These are phyloP conservation scores for Alternaria metachromatica DNA, from an alignment of 2,329 filamentous ascomycete genomes.

Conservation along the genomic window DNA sequence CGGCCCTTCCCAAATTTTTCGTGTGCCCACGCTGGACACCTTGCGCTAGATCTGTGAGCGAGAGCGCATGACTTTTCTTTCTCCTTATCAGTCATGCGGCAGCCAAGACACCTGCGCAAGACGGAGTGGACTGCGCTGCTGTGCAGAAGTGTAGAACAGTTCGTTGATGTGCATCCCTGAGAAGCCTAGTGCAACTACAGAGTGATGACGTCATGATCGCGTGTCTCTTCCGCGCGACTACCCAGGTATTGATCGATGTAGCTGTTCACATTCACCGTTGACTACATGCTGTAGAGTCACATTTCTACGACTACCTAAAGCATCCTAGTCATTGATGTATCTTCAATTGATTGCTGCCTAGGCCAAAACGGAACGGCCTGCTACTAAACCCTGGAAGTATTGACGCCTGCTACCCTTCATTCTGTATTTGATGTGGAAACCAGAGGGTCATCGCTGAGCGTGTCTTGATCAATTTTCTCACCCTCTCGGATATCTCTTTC, in stretches of 20 bases:
- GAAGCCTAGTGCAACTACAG: not conserved
- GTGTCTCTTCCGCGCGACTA: not conserved
- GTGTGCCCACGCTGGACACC: not conserved
- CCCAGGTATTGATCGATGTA: not conserved
- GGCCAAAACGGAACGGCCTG: not conserved
- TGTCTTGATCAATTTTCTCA: not conserved
- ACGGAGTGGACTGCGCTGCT: not conserved
- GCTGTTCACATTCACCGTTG: not conserved
- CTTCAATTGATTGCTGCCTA: not conserved
- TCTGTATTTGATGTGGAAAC: not conserved
- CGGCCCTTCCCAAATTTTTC: not conserved
- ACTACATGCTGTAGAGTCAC: not conserved
- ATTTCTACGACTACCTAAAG: not conserved
- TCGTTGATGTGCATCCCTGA: not conserved
- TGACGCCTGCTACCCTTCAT: not conserved
- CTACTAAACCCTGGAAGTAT: not conserved
- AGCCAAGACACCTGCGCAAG: not conserved
- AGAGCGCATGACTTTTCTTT: not conserved
- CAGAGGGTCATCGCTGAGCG: not conserved
- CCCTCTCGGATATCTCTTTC: not conserved
- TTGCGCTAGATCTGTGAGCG: not conserved
- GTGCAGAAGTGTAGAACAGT: not conserved
- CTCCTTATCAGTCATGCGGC: not conserved
- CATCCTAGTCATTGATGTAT: not conserved
- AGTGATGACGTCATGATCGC: not conserved